Percentiles rank a stretch among this genome's conserved stretches.
These are phyloP conservation scores for Fraxinus latifolia DNA, from an alignment of 305 asterid species.

Conservation along the genomic window DNA sequence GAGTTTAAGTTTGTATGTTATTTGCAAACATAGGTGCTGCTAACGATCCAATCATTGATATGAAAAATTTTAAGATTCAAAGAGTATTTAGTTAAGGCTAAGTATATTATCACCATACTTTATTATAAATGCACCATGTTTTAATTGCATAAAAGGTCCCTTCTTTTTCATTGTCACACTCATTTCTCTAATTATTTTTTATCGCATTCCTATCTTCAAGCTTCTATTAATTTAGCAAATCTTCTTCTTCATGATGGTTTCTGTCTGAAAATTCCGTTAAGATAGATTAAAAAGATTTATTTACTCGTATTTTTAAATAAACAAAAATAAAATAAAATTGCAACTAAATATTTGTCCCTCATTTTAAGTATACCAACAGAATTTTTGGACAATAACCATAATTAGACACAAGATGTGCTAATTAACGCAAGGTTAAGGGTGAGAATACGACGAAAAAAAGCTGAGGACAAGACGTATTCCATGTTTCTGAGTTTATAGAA, in stretches of 20 bases:
- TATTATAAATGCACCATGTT: neutral
- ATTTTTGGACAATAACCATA: neutral
- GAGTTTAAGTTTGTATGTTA: neutral
- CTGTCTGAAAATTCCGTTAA: neutral
- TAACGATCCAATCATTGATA: neutral
- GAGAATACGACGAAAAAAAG: neutral
- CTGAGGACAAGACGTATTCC: neutral
- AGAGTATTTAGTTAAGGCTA: neutral
- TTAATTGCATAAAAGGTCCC: neutral
- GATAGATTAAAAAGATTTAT: neutral
- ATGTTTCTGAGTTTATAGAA: neutral
- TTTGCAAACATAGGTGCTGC: slow-evolving; percentile 1
- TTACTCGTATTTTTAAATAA: neutral
- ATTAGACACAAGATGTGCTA: neutral
- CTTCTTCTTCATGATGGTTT: neutral
- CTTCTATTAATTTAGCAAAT: neutral
- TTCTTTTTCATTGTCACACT: neutral
- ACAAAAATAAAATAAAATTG: neutral
- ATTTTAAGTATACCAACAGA: neutral
- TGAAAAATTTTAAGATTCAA: neutral
- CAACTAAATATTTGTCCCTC: neutral
- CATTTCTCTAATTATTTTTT: neutral
- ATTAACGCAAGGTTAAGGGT: neutral
- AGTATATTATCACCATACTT: neutral
- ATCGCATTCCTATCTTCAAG: neutral